These are phyloP conservation scores for Tricholoma flavovirens DNA, from an alignment of 768 basidiomycete species.

Conservation along the genomic window DNA sequence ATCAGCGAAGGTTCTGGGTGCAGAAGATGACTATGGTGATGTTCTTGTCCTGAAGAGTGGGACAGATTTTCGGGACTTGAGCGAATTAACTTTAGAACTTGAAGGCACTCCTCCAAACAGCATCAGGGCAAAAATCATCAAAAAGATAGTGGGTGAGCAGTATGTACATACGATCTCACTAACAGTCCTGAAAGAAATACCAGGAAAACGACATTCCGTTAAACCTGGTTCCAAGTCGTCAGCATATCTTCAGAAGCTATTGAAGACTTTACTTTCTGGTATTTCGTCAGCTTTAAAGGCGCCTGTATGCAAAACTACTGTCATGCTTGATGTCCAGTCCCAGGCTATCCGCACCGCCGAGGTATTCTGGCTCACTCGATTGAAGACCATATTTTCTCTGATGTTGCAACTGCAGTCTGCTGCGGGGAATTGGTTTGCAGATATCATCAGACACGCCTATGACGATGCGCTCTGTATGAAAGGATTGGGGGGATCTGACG, in stretches of 20 bases:
- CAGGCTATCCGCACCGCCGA: conserved; percentile 70
- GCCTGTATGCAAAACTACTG: conserved; percentile 67
- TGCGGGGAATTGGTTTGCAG: conserved; percentile 79
- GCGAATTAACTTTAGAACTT: conserved; percentile 65
- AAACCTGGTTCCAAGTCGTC: conserved; percentile 54
- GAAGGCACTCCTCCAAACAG: conserved; percentile 54
- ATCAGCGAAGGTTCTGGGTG: conserved; percentile 48
- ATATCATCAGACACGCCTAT: conserved; percentile 78
- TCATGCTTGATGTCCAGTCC: conserved; percentile 68
- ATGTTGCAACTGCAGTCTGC: conserved; percentile 44
- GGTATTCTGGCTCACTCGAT: conserved; percentile 29
- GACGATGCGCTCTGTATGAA: conserved; percentile 60
- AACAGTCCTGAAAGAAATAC: neutral
- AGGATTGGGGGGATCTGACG: conserved; percentile 65
- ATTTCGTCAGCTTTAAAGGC: conserved; percentile 67
- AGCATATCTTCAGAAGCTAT: conserved; percentile 45
- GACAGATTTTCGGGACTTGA: conserved; percentile 84
- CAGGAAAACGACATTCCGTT: conserved; percentile 66
- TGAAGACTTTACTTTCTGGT: conserved; percentile 59
- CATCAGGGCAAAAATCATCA: conserved; percentile 61
- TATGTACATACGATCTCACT: neutral
- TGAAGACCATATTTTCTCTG: neutral
- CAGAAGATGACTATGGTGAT: conserved; percentile 67
- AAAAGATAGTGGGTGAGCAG: conserved; percentile 49
- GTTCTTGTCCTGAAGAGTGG: conserved; percentile 80